Evolutionary conservation across 208 protist genomes (phyloP), one percentile per base, ranked within the genome.

Genomic region (Leishmania amazonensis): DNA sequence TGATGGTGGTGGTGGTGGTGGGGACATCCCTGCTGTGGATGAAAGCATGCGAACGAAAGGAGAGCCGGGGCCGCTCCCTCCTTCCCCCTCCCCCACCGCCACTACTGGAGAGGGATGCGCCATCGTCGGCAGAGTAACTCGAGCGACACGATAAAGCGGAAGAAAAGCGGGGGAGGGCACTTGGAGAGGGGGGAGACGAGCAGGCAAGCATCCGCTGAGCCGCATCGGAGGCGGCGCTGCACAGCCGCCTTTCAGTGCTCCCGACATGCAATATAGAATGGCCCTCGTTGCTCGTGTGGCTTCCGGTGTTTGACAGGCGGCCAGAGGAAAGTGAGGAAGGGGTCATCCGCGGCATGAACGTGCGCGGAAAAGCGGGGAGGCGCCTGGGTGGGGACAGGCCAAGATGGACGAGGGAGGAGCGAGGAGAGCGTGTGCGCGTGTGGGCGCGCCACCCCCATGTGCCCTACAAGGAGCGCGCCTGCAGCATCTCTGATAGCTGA

Each of bases 401-500:
- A 60, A 49, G 38, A 62, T 38, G 57, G 40, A 75, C 31, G n/a
- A 75, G 71, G 47, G 4, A 24, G 15, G 4, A 38, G 13, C 5
- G 15, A 57, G 31, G 45, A 53, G n/a, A 13, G 47, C 11, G 71
- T 6, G 71, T 31, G 71, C 45, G 8, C 15, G 71, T 57, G 49
- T 60, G 24, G 28, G 28, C 51, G 42, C 45, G 28, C 45, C 35
- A 11, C 70, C 57, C 74, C 74, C 40, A 17, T 75, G 71, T 45
- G 35, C 51, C 35, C 73, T 81, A 28, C 65, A 75, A 62, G 64
- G 73, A 83, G 35, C 70, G 76, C 53, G 40, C 45, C 38, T 86
- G 83, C 70, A 89, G 65, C 57, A 88, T 85, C 58, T 90, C 88
- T 60, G 87, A 60, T 42, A 94, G 75, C 76, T 89, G 83, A 78